A percentile compares a stretch with the other conserved stretches of the same genome.
Conservation (phyloP, 805 yeast genomes). For the Pichia nanzhaoensis region DNA sequence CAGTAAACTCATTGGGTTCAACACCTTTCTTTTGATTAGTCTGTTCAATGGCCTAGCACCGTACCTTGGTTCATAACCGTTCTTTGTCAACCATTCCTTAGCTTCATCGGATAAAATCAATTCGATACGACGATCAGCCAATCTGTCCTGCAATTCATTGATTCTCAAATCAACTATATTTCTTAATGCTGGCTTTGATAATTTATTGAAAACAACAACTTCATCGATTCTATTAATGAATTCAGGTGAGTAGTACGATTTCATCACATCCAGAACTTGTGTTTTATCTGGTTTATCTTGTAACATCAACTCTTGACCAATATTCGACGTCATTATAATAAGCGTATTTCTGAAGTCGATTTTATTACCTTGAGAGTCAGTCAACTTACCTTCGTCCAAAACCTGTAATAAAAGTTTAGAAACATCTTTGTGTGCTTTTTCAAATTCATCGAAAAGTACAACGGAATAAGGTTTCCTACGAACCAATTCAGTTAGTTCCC, state of each 20-base stretch:
- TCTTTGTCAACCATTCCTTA: conserved; percentile 68
- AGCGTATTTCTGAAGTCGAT: conserved; percentile 90
- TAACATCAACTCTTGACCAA: conserved; percentile 85
- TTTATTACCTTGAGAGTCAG: conserved; percentile 92
- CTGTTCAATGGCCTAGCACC: conserved; percentile 97
- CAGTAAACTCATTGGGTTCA: conserved; percentile 81
- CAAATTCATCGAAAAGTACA: conserved; percentile 94
- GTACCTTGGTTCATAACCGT: conserved; percentile 86
- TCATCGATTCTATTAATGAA: conserved; percentile 93
- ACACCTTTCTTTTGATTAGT: conserved; percentile 70
- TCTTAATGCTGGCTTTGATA: conserved; percentile 67
- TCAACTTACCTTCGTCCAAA: conserved; percentile 93
- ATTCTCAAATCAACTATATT: conserved; percentile 82
- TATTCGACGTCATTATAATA: conserved; percentile 93
- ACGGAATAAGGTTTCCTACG: conserved; percentile 92
- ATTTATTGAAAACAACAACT: conserved; percentile 84
- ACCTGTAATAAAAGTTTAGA: conserved; percentile 85
- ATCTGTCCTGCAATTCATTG: conserved; percentile 70
- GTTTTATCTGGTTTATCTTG: conserved; percentile 58
- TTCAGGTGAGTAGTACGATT: conserved; percentile 81
- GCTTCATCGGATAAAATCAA: conserved; percentile 50
- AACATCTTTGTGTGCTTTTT: conserved; percentile 98
- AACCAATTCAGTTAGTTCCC: conserved; percentile 87
- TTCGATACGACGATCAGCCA: conserved; percentile 70
- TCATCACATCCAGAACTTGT: conserved; percentile 63